A percentile compares a stretch with the other conserved stretches of the same genome.
These are phyloP conservation scores for Lentinula raphanica DNA, from an alignment of 768 basidiomycete genomes.

Conservation along the genomic window DNA sequence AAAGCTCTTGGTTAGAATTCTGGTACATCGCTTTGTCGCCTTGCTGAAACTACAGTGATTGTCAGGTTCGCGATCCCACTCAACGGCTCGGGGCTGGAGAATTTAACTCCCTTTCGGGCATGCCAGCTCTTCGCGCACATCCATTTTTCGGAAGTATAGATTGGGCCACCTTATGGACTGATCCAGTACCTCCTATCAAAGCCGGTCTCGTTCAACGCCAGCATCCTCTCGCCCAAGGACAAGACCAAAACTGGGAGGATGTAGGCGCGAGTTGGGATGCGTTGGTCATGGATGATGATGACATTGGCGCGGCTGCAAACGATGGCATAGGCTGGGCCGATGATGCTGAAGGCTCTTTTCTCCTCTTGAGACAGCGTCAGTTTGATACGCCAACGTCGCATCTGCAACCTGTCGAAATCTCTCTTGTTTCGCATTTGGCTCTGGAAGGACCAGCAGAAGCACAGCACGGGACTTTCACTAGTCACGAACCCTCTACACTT, in stretches of 20 bases:
- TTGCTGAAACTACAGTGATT: constrained; percentile 19
- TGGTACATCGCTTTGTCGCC: neutral
- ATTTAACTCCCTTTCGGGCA: constrained; percentile 30
- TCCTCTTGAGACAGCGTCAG: constrained; percentile 18
- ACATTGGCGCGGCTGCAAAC: constrained; percentile 8
- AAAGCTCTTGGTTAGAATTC: constrained; percentile 59
- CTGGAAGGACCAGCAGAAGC: constrained; percentile 24
- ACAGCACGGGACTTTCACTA: neutral
- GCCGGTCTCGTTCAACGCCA: constrained; percentile 54
- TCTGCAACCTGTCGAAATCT: constrained; percentile 28
- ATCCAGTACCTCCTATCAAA: constrained; percentile 52
- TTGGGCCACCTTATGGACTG: constrained; percentile 65
- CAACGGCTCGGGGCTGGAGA: constrained; percentile 56
- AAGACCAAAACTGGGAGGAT: constrained; percentile 43
- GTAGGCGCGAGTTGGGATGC: constrained; percentile 53
- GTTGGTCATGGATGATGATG: constrained; percentile 28
- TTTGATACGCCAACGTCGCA: constrained; percentile 9
- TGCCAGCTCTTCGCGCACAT: constrained; percentile 50
- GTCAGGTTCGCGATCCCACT: constrained; percentile 50
- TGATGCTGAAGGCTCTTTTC: constrained; percentile 34
- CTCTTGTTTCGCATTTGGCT: constrained; percentile 30
- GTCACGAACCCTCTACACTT: neutral
- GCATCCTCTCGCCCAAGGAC: constrained; percentile 21
- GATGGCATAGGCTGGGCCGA: constrained; percentile 52
- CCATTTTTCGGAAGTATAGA: constrained; percentile 54